phyloP scores from a whole-genome alignment of 306 rosid genomes.

The Trifolium pratense region DNA sequence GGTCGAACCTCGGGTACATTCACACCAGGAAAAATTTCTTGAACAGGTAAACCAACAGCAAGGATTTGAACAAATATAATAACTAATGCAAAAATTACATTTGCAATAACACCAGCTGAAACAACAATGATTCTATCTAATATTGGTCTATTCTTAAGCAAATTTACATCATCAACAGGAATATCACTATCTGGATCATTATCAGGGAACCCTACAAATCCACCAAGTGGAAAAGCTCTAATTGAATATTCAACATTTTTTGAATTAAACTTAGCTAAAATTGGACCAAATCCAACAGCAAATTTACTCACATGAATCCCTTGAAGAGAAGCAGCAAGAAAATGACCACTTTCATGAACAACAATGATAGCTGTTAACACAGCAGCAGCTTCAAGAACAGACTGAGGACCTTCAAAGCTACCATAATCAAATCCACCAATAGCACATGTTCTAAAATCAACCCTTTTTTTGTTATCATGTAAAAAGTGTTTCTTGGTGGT shows the following conservation, averaged over 20 bases:
- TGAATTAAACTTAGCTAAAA: constrained; percentile 84
- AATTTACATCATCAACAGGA: constrained; percentile 79
- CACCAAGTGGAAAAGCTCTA: constrained; percentile 97
- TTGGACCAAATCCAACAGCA: constrained; percentile 98
- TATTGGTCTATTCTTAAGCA: constrained; percentile 94
- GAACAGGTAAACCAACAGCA: constrained; percentile 90
- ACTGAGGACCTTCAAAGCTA: constrained; percentile 83
- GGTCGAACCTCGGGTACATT: constrained; percentile 82
- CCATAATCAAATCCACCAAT: constrained; percentile 69
- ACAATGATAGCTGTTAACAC: constrained; percentile 88
- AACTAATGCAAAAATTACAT: constrained; percentile 73
- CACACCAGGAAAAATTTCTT: constrained; percentile 94
- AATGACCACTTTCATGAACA: constrained; percentile 97
- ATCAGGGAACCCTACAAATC: constrained; percentile 98
- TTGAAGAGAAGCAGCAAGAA: constrained; percentile 92
- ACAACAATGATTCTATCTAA: constrained; percentile 87
- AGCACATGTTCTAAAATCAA: constrained; percentile 63
- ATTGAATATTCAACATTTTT: constrained; percentile 90
- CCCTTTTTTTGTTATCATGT: constrained; percentile 43
- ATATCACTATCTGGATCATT: constrained; percentile 95
- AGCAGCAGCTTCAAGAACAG: constrained; percentile 85
- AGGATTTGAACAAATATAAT: constrained; percentile 88
- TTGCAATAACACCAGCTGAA: constrained; percentile 98
- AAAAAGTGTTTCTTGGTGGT: constrained; percentile 55
- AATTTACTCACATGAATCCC: constrained; percentile 98